phyloP scores from a whole-genome alignment of 352 stramenopile genomes.

The Pythium rhizo-oryzae region DNA sequence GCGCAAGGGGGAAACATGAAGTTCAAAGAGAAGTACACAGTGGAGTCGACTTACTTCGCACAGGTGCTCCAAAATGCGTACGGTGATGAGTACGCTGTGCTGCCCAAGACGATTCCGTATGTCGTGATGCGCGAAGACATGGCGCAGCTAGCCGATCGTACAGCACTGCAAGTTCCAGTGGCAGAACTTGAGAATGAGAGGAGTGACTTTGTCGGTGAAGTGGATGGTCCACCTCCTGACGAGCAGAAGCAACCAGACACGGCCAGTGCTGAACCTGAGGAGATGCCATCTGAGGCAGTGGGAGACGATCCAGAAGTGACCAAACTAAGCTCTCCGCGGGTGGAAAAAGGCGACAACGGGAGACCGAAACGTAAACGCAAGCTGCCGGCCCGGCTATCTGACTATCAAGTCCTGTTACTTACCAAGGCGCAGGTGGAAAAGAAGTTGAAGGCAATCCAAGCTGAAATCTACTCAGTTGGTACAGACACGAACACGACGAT shows the following conservation, averaged over 20 bases:
- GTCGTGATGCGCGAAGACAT: not conserved
- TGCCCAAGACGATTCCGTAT: not conserved
- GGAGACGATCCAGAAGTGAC: not conserved
- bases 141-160: too few relatives aligned
- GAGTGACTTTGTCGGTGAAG: not conserved
- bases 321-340: not conserved
- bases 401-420: too few relatives aligned
- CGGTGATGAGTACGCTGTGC: not conserved
- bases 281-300: not conserved
- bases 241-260: not conserved
- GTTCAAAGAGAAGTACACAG: not conserved
- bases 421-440: too few relatives aligned
- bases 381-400: too few relatives aligned
- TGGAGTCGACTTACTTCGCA: not conserved
- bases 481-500: not conserved
- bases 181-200: too few relatives aligned
- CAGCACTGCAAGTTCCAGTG: too few relatives aligned
- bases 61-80: conserved; percentile 4
- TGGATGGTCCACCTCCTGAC: not conserved
- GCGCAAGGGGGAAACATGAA: conserved; percentile 3
- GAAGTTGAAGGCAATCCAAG: not conserved
- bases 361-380: too few relatives aligned
- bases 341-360: too few relatives aligned
- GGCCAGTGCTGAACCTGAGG: not conserved
- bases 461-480: too few relatives aligned